Base-by-base conservation (phyloP, 129 eudicot genomes). In the Lactuca sativa region DNA sequence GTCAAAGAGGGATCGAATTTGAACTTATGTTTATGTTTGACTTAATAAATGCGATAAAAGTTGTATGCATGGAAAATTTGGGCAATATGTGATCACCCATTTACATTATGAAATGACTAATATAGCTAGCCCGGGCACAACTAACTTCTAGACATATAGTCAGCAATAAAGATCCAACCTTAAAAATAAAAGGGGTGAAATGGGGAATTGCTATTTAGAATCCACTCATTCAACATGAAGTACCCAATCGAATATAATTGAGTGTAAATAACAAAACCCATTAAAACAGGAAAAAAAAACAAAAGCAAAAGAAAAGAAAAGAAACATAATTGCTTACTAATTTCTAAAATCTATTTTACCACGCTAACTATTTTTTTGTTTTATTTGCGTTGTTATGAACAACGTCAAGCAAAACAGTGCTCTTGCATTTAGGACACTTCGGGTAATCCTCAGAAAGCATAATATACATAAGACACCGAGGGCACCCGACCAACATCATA, bases 401-500 rank as follows among this genome's bases (percentile, higher is more conserved):
- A 56, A 92, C 80, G 14, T 92, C 89, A 31, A 92, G 97, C 59
- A 92, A 73, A 61, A 86, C 97, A 14, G 87, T 73, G 80, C 95
- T 88, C 82, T 92, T 92, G 77, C 97, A 92, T 72, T 82, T 88
- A 7, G 97, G 97, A 72, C 97, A 92, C 59, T 79, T 72, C 0
- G 87, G 89, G 62, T 84, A 89, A 15, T 82, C 85, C 43, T 86
- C 79, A 0, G 96, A 58, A 0, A 92, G 83, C 97, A 92, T 92
- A 34, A 92, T 86, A 60, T 88, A 92, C 96, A 92, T 92, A 43
- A 92, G 95, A 76, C 97, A 92, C 16, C 90, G 75, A 1, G 96
- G 97, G 40, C 97, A 92, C 0, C 97, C 97, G 10, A 86, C 97
- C 56, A 92, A 66, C 80, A 86, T 80, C 97, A 92, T 92, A 7